A percentile compares a stretch with the other conserved stretches of the same genome.
Evolutionary conservation across 148 eudicot genomes (phyloP).

Genomic region (Spergularia marina): DNA sequence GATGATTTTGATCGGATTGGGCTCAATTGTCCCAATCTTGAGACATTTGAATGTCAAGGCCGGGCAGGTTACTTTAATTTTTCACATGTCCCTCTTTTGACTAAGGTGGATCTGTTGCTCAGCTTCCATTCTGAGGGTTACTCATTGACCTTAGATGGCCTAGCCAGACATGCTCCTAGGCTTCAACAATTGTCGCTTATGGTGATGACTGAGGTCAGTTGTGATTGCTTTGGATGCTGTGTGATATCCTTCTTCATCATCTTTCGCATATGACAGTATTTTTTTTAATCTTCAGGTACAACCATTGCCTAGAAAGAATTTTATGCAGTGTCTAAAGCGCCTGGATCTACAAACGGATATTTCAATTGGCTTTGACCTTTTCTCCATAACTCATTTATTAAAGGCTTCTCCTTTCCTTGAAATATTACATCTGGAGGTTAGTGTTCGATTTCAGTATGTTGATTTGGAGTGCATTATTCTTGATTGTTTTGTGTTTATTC

Average conservation of each 20-base stretch:
- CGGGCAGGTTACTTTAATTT: neutral
- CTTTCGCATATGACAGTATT: neutral
- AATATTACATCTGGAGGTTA: neutral
- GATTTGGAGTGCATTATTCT: neutral
- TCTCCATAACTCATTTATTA: conserved; percentile 2
- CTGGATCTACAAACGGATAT: neutral
- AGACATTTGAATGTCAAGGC: neutral
- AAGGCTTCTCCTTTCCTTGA: conserved; percentile 16
- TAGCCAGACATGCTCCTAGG: conserved; percentile 8
- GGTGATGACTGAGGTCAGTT: neutral
- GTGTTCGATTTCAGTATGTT: neutral
- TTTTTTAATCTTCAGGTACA: neutral
- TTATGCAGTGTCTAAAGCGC: conserved; percentile 3
- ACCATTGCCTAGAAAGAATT: neutral
- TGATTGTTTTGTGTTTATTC: no score
- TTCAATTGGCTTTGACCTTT: neutral
- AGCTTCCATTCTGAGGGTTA: neutral
- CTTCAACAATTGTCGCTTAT: conserved; percentile 2
- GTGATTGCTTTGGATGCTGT: neutral
- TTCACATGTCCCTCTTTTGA: conserved; percentile 10
- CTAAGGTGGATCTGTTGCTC: neutral
- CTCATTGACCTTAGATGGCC: neutral
- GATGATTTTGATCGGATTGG: neutral
- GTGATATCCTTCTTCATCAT: neutral
- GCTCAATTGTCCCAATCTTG: conserved; percentile 16